Conservation (phyloP, 208 protist species). For the Trypanosoma theileri region DNA sequence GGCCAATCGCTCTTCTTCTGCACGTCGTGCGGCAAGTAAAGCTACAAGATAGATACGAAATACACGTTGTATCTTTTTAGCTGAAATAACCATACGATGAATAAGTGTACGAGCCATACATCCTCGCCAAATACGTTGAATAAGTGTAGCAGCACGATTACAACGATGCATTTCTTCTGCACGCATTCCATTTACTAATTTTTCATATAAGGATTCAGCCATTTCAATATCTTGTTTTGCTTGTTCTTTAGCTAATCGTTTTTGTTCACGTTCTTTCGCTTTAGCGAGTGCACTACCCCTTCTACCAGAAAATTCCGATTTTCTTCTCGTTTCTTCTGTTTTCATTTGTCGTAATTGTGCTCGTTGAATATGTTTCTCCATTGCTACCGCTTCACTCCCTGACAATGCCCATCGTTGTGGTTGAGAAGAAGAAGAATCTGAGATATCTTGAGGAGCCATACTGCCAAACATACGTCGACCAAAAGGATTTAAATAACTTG, state of each 20-base stretch:
- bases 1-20: constrained; percentile 38
- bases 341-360: constrained; percentile 17
- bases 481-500: constrained; percentile 30
- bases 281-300: constrained; percentile 21
- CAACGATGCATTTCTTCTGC: constrained; percentile 56
- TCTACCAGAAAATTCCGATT: constrained; percentile 2
- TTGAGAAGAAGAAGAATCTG: background rate
- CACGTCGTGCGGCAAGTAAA: constrained; percentile 35
- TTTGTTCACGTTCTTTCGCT: constrained; percentile 24
- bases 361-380: constrained; percentile 16
- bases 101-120: constrained; percentile 65
- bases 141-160: constrained; percentile 51
- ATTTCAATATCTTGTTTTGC: constrained; percentile 51
- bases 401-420: background rate
- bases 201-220: constrained; percentile 64
- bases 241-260: constrained; percentile 48
- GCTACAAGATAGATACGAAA: constrained; percentile 60
- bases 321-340: constrained; percentile 26
- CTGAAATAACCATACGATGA: constrained; percentile 42
- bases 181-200: constrained; percentile 73
- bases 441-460: constrained; percentile 6
- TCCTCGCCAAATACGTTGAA: constrained; percentile 83
- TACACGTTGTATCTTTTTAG: constrained; percentile 52
- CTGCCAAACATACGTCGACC: constrained; percentile 48
- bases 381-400: background rate